Conservation (phyloP, 2,329 filamentous ascomycete genomes). For the Apiospora hydei region DNA sequence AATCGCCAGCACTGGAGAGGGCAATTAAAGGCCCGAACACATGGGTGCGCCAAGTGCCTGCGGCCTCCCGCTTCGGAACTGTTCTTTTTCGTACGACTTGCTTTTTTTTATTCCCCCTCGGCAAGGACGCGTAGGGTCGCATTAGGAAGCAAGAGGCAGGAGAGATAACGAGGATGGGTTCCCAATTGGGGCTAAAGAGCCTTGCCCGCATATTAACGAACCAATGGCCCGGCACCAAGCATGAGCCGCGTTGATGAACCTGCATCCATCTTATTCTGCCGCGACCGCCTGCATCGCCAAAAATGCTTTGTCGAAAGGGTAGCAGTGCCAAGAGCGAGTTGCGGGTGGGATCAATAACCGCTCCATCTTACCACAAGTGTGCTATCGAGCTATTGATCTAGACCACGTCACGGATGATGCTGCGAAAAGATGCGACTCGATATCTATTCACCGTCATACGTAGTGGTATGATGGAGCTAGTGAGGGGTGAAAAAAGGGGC, state of each 20-base stretch:
- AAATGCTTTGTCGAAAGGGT: background rate
- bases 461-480: slow-evolving; percentile 1
- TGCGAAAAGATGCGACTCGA: background rate
- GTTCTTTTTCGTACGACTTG: background rate
- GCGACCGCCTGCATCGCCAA: background rate
- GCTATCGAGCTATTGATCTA: background rate
- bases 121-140: background rate
- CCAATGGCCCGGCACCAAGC: slow-evolving; percentile 15
- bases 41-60: background rate
- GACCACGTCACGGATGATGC: background rate
- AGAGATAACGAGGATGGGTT: background rate
- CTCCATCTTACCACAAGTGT: background rate
- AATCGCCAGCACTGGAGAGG: background rate
- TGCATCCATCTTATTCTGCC: slow-evolving; percentile 19
- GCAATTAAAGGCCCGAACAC: background rate
- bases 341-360: background rate
- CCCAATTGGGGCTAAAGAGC: background rate
- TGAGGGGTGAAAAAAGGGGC: background rate
- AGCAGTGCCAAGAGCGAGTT: background rate
- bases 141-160: background rate
- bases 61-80: background rate
- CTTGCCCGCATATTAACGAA: slow-evolving; percentile 15
- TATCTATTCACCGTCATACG: slow-evolving; percentile 2
- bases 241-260: slow-evolving; percentile 18
- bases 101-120: background rate